phyloP scores from a whole-genome alignment of 2,329 filamentous ascomycete species.

The Ophiostoma angusticollis region DNA sequence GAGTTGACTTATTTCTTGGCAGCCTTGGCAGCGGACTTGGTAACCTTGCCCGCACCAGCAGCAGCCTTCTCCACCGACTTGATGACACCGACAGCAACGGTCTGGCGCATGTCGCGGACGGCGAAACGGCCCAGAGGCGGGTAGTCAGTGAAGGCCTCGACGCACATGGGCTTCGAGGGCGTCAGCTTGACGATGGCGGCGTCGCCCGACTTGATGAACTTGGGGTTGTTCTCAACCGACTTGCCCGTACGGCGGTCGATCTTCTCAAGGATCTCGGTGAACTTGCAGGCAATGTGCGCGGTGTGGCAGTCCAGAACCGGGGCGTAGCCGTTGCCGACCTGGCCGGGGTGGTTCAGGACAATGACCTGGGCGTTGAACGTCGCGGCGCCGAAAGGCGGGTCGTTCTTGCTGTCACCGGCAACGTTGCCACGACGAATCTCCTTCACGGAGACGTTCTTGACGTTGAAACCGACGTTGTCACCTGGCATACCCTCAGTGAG shows the following conservation, averaged over 20 bases:
- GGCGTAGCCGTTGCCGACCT: conserved; percentile 98
- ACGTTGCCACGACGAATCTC: conserved; percentile 99
- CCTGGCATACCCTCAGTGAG: conserved; percentile 86
- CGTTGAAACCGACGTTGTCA: conserved; percentile 99
- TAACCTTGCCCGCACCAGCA: conserved; percentile 49
- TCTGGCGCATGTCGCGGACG: conserved; percentile 95
- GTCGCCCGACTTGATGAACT: conserved; percentile 99
- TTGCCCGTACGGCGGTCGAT: conserved; percentile 99
- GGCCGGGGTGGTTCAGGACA: conserved; percentile 99
- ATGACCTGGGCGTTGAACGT: conserved; percentile 99
- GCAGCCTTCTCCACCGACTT: conserved; percentile 65
- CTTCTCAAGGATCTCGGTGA: conserved; percentile 98
- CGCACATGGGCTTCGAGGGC: conserved; percentile 99
- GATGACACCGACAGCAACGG: conserved; percentile 89
- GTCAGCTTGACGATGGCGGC: conserved; percentile 99
- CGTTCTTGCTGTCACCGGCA: conserved; percentile 99
- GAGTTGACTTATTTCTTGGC: conserved; percentile 52
- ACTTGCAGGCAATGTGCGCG: conserved; percentile 99
- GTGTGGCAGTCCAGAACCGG: conserved; percentile 99
- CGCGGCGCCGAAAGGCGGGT: conserved; percentile 77
- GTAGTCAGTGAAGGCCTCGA: conserved; percentile 99
- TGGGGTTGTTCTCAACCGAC: conserved; percentile 79
- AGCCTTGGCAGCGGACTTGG: conserved; percentile 62
- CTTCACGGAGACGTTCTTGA: conserved; percentile 99
- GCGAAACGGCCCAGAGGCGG: conserved; percentile 99